Evolutionary conservation across 2,329 filamentous ascomycete genomes (phyloP).

Genomic region (Aspergillus neotritici): DNA sequence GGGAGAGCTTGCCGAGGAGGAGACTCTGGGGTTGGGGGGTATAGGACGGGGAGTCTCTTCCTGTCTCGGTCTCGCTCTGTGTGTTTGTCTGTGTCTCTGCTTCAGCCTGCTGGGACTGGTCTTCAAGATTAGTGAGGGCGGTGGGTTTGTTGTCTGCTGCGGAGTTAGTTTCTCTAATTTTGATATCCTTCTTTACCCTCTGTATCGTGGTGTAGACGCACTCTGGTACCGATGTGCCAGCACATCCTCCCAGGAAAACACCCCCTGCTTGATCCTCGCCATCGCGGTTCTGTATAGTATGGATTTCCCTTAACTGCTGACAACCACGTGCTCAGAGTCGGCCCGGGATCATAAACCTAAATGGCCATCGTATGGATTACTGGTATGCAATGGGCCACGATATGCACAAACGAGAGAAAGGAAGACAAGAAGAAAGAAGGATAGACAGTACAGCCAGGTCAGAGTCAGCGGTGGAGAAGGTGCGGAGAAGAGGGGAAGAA

Average conservation of each 20-base stretch:
- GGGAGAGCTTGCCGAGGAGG: slow-evolving; percentile 29
- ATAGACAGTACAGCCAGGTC: neutral
- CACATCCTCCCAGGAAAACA: slow-evolving; percentile 40
- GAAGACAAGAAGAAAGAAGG: neutral
- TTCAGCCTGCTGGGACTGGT: slow-evolving; percentile 4
- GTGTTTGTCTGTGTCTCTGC: too few relatives aligned
- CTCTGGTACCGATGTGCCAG: slow-evolving; percentile 36
- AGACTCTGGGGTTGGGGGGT: slow-evolving; percentile 20
- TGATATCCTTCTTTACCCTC: too few relatives aligned
- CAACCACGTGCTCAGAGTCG: neutral
- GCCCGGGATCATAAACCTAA: neutral
- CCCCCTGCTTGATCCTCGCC: slow-evolving; percentile 31
- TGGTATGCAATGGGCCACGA: too few relatives aligned
- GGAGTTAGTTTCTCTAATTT: slow-evolving; percentile 1
- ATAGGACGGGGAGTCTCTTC: slow-evolving; percentile 10
- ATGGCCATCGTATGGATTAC: neutral
- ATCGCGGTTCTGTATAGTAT: slow-evolving; percentile 13
- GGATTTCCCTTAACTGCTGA: neutral
- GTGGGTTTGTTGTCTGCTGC: slow-evolving; percentile 28
- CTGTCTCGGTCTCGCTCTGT: slow-evolving; percentile 7
- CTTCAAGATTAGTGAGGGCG: slow-evolving; percentile 13
- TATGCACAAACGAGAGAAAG: neutral
- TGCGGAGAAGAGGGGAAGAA: slow-evolving; percentile 3
- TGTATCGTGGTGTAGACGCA: slow-evolving; percentile 14
- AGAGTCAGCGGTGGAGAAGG: neutral